These are phyloP conservation scores for Calonectria honghensis DNA, from an alignment of 2,329 filamentous ascomycete genomes.

Conservation along the genomic window DNA sequence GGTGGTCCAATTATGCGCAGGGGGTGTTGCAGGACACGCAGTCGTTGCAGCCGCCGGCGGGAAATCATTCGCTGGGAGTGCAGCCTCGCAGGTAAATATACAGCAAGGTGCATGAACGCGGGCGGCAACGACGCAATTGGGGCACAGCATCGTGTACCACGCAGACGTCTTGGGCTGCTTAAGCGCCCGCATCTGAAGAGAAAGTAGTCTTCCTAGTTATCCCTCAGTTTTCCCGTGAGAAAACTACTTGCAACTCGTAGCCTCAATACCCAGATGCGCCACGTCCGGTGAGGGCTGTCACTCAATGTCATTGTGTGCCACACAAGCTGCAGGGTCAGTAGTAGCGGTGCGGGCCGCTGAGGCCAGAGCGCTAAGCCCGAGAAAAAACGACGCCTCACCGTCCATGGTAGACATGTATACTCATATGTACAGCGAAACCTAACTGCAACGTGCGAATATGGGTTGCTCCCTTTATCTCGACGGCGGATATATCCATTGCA, in stretches of 20 bases:
- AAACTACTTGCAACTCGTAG: neutral
- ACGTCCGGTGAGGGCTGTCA: neutral
- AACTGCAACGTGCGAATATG: neutral
- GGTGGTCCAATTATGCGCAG: slow-evolving; percentile 12
- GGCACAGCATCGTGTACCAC: neutral
- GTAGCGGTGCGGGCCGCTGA: slow-evolving; percentile 45
- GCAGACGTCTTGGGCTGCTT: neutral
- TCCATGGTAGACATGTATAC: neutral
- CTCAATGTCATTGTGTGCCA: slow-evolving; percentile 1
- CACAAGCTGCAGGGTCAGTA: slow-evolving; percentile 2
- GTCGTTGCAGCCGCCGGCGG: slow-evolving; percentile 8
- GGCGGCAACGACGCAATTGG: slow-evolving; percentile 26
- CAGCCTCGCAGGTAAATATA: slow-evolving; percentile 20
- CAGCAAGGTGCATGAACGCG: slow-evolving; percentile 27
- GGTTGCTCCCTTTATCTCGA: neutral
- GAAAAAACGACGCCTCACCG: neutral
- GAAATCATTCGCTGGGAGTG: neutral
- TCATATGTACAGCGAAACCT: no score
- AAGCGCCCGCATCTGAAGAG: neutral
- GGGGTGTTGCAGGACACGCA: slow-evolving; percentile 6
- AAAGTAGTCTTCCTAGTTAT: neutral
- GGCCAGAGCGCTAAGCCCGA: slow-evolving; percentile 35
- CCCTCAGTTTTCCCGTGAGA: neutral
- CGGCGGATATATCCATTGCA: neutral
- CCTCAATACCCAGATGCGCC: neutral